Base-by-base conservation (phyloP, 306 rosid genomes). In the Albizia julibrissin region DNA sequence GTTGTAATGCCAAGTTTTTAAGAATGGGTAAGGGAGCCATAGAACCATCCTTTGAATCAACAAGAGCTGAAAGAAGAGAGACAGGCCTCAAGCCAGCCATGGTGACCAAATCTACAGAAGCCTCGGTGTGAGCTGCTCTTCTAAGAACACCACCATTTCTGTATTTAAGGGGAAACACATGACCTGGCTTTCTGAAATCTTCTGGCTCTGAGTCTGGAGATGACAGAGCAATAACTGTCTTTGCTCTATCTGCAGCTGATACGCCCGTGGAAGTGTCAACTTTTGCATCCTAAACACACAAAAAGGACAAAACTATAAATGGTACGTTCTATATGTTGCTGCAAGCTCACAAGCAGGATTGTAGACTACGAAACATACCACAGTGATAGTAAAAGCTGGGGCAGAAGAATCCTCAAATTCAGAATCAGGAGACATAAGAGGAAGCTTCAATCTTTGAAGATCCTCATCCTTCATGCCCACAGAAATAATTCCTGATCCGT, bases 51-150 rank as follows among this genome's bases (percentile, higher is more conserved):
- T 87, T 82, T 22, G 75, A 78, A 50, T 92, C 90, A 81, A 94
- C 83, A 83, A 92, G 81, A 75, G 90, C 84, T 0, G 98, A 92
- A 76, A 94, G 91, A 86, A 89, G 88, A 34, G 94, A 94, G 82
- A 91, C 87, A 8, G 94, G 89, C 1, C 82, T 81, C 58, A 91
- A 77, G 27, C 97, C 98, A 19, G 98, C 93, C 34, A 91, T 80
- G 62, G 80, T 75, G 77, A 92, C 94, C 58, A 94, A 85, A 84
- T 94, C 97, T 12, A 94, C 89, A 3, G 97, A 94, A 80, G 98
- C 97, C 78, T 94, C 97, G 0, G 97, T 94, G 72, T 94, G 98
- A 75, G 94, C 98, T 15, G 93, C 97, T 65, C 97, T 91, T 70
- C 96, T 87, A 40, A 92, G 89, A 88, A 94, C 97, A 33, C 97